Percentiles rank a stretch among this genome's conserved stretches.
These are phyloP conservation scores for Rozella allomycis DNA, from an alignment of 371 early-diverging fungal genomes.

Conservation along the genomic window DNA sequence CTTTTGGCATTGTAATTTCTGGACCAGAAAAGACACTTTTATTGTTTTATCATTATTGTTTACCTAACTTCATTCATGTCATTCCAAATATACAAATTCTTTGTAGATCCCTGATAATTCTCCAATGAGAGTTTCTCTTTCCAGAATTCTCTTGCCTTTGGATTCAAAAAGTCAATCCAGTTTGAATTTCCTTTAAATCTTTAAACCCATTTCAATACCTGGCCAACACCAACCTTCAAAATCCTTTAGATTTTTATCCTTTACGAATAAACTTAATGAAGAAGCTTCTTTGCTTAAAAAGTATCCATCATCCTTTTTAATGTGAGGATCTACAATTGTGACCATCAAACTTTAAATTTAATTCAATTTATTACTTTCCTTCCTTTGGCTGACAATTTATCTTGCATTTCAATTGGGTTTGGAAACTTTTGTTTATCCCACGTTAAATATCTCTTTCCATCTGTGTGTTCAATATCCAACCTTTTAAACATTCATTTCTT, in stretches of 20 bases:
- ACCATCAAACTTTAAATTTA: constrained; percentile 35
- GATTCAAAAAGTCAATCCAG: constrained; percentile 68
- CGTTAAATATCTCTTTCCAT: constrained; percentile 69
- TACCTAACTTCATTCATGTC: constrained; percentile 72
- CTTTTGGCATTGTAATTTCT: constrained; percentile 79
- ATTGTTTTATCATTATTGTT: too few species aligned
- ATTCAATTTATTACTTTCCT: constrained; percentile 31
- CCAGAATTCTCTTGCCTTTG: constrained; percentile 61
- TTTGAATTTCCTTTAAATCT: constrained; percentile 35
- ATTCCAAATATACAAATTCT: constrained; percentile 61
- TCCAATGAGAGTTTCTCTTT: constrained; percentile 38
- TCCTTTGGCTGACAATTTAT: constrained; percentile 39
- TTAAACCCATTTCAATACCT: constrained; percentile 3
- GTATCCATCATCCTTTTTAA: constrained; percentile 60
- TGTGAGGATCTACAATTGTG: constrained; percentile 87
- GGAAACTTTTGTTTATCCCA: constrained; percentile 75
- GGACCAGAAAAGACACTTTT: constrained; percentile 57
- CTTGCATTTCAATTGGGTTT: constrained; percentile 63
- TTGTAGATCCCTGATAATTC: constrained; percentile 42
- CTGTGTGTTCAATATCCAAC: constrained; percentile 83
- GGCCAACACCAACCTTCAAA: constrained; percentile 90
- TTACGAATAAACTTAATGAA: constrained; percentile 45
- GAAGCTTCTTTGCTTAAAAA: constrained; percentile 51
- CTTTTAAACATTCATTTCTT: too few species aligned
- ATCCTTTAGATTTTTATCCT: constrained; percentile 28